These are phyloP conservation scores for Salpingoeca rosetta DNA, from an alignment of 78 protist species.

Conservation along the genomic window DNA sequence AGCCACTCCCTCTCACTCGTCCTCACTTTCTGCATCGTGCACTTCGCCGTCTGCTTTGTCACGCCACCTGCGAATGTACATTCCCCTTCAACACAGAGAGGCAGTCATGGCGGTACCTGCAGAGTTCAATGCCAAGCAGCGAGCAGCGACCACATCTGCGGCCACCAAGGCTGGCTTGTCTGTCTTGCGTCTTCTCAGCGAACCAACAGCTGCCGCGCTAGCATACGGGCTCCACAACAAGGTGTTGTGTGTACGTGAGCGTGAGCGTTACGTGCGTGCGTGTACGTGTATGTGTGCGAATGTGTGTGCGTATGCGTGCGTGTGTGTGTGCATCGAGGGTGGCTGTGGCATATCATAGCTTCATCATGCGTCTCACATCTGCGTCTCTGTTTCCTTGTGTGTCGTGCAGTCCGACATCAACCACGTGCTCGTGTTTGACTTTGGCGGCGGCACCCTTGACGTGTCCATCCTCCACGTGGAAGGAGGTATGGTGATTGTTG, in stretches of 20 bases:
- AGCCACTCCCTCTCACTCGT: conserved; percentile 24
- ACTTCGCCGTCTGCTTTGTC: conserved; percentile 19
- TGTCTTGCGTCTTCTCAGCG: conserved; percentile 90
- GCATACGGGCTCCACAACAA: conserved; percentile 92
- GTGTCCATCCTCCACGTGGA: not conserved
- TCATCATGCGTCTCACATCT: too few species aligned
- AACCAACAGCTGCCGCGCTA: conserved; percentile 98
- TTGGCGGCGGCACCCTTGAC: not conserved
- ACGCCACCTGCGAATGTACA: not conserved
- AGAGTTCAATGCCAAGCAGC: conserved; percentile 92
- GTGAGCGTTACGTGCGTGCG: not conserved
- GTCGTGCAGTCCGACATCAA: not conserved
- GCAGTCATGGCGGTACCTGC: conserved; percentile 52
- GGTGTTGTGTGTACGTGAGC: not conserved
- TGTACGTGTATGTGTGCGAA: conserved; percentile 1
- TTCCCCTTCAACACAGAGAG: not conserved
- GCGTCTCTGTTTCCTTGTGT: not conserved
- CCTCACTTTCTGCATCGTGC: conserved; percentile 63
- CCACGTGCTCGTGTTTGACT: not conserved
- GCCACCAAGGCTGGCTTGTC: conserved; percentile 83
- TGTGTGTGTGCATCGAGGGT: conserved; percentile 1
- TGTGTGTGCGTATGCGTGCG: conserved; percentile 2
- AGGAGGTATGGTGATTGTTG: not conserved
- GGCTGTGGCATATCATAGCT: not conserved
- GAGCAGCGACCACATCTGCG: conserved; percentile 95